phyloP scores from a whole-genome alignment of 2,329 filamentous ascomycete species.

The Chrysoporthe cubensis region DNA sequence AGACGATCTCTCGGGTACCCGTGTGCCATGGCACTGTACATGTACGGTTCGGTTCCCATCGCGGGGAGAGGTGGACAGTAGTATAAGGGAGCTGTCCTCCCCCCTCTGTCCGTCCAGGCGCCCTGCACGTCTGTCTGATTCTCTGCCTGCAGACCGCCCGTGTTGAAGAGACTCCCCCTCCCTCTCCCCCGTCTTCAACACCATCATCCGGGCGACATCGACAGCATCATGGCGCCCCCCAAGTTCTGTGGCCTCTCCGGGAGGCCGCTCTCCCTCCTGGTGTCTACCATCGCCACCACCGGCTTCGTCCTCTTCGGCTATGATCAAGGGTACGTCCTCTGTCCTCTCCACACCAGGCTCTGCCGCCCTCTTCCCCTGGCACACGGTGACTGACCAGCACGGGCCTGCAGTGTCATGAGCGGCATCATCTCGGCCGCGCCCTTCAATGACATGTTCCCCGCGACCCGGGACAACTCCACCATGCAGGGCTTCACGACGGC shows the following conservation, averaged over 20 bases:
- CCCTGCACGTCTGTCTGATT: background rate
- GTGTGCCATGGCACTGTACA: too few species aligned
- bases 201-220: background rate
- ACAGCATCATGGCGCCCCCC: conserved; percentile 42
- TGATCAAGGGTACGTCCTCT: conserved; percentile 54
- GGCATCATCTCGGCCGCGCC: conserved; percentile 56
- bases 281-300: conserved; percentile 67
- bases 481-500: conserved; percentile 53
- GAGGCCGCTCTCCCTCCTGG: conserved; percentile 56
- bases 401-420: conserved; percentile 49
- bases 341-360: background rate
- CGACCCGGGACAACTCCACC: conserved; percentile 46
- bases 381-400: conserved; percentile 22
- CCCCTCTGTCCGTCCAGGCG: background rate
- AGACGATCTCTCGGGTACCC: background rate
- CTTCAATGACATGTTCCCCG: conserved; percentile 54
- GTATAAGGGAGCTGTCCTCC: background rate
- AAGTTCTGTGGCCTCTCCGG: conserved; percentile 64
- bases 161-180: background rate
- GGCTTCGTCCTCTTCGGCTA: conserved; percentile 66
- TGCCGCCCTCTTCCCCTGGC: too few species aligned
- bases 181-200: background rate
- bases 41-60: background rate
- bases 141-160: background rate
- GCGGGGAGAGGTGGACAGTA: background rate